phyloP scores from a whole-genome alignment of 2,329 filamentous ascomycete species.

The Diaporthe capsici region DNA sequence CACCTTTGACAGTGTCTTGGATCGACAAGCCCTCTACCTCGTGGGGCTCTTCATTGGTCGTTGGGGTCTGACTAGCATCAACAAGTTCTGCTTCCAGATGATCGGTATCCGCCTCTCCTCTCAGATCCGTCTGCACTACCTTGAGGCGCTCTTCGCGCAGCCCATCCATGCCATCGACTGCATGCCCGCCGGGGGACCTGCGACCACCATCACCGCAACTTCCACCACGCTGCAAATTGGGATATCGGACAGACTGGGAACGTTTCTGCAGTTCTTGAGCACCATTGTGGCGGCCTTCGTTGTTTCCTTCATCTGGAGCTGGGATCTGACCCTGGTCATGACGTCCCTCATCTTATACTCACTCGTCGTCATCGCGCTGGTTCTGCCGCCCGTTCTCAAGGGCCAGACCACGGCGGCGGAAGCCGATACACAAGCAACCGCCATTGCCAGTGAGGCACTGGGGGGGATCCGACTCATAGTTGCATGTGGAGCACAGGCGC shows the following conservation, averaged over 20 bases:
- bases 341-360: constrained; percentile 70
- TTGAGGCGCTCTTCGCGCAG: constrained; percentile 73
- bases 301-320: constrained; percentile 70
- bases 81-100: constrained; percentile 68
- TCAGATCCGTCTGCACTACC: constrained; percentile 73
- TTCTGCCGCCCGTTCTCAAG: constrained; percentile 70
- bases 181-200: constrained; percentile 71
- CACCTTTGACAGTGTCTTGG: constrained; percentile 6
- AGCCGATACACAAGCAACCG: constrained; percentile 69
- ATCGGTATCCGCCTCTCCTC: constrained; percentile 72
- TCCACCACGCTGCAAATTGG: constrained; percentile 73
- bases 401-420: constrained; percentile 58
- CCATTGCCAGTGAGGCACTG: constrained; percentile 68
- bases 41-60: constrained; percentile 26
- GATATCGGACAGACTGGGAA: constrained; percentile 73
- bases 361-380: constrained; percentile 59
- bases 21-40: constrained; percentile 12
- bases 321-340: constrained; percentile 72
- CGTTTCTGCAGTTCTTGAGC: constrained; percentile 68
- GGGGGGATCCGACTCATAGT: constrained; percentile 65
- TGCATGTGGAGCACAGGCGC: constrained; percentile 72
- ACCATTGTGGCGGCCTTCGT: constrained; percentile 67
- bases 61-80: constrained; percentile 12
- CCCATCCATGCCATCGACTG: constrained; percentile 76
- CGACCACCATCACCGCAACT: constrained; percentile 73